Percentiles rank a stretch among this genome's conserved stretches.
phyloP scores from a whole-genome alignment of 768 basidiomycete genomes.

The Cystoderma amianthinum region DNA sequence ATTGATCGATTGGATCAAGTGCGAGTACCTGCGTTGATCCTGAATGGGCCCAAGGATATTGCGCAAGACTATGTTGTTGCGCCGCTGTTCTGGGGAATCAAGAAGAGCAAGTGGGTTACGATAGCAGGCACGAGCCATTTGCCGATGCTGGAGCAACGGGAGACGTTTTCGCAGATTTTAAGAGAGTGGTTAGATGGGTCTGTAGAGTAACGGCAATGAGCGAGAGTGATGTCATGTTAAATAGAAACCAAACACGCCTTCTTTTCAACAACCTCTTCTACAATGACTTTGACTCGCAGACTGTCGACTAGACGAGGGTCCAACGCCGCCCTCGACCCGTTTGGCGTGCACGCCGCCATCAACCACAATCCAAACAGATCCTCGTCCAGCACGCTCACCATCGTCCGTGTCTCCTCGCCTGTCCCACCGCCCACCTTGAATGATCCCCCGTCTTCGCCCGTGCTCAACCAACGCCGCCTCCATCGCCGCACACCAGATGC shows the following conservation, averaged over 20 bases:
- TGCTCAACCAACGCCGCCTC: slow-evolving; percentile 16
- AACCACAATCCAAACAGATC: slow-evolving; percentile 48
- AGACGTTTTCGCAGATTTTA: slow-evolving; percentile 26
- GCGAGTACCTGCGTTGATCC: slow-evolving; percentile 26
- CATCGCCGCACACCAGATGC: slow-evolving; percentile 14
- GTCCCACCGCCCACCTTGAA: slow-evolving; percentile 19
- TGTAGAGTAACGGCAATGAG: too few species aligned
- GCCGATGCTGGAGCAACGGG: slow-evolving; percentile 34
- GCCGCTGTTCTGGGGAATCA: slow-evolving; percentile 30
- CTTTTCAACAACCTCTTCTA: slow-evolving; percentile 3
- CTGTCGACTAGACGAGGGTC: slow-evolving; percentile 64
- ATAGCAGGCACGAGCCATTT: slow-evolving; percentile 36
- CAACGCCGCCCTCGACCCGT: slow-evolving; percentile 61
- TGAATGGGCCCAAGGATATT: slow-evolving; percentile 35
- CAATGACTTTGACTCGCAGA: slow-evolving; percentile 12
- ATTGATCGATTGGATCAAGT: slow-evolving; percentile 35
- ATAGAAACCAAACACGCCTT: background rate
- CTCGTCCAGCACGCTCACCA: slow-evolving; percentile 62
- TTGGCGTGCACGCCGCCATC: slow-evolving; percentile 43
- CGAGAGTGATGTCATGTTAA: background rate
- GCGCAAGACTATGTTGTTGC: slow-evolving; percentile 29
- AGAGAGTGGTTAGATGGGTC: too few species aligned
- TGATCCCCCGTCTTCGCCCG: slow-evolving; percentile 24
- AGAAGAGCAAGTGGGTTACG: slow-evolving; percentile 34
- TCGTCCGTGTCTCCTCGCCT: slow-evolving; percentile 52